phyloP scores from a whole-genome alignment of 352 stramenopile species.

The Elongisporangium prolatum region DNA sequence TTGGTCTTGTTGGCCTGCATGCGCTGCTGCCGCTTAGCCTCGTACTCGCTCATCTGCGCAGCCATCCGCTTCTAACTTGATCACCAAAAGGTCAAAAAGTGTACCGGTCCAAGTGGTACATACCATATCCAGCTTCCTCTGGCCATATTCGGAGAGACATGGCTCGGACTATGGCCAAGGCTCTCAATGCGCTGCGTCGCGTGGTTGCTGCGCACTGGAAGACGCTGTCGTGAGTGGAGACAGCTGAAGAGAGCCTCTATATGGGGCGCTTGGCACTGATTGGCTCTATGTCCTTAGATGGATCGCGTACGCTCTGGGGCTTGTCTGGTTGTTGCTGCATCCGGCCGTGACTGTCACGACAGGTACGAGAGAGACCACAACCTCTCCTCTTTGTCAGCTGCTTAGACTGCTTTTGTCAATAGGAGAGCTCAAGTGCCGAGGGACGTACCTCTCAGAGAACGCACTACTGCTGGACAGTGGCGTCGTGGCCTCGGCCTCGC shows the following conservation, averaged over 20 bases:
- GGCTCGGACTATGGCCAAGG: neutral
- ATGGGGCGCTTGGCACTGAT: neutral
- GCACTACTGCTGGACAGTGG: slow-evolving; percentile 73
- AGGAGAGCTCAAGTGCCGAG: slow-evolving; percentile 76
- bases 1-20: slow-evolving; percentile 43
- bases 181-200: slow-evolving; percentile 1
- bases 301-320: slow-evolving; percentile 54
- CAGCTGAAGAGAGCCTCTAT: neutral
- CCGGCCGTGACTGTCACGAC: slow-evolving; percentile 75
- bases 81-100: neutral
- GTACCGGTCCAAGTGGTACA: neutral
- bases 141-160: neutral
- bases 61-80: neutral
- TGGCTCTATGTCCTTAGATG: slow-evolving; percentile 28
- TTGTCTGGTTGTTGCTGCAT: slow-evolving; percentile 80
- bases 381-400: neutral
- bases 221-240: slow-evolving; percentile 29
- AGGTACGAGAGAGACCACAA: slow-evolving; percentile 15
- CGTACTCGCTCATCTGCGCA: slow-evolving; percentile 35
- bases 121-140: neutral
- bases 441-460: slow-evolving; percentile 89
- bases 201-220: slow-evolving; percentile 22
- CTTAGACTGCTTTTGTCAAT: neutral
- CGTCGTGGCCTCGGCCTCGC: slow-evolving; percentile 19
- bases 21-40: slow-evolving; percentile 52